Conservation (phyloP, 371 early-diverging fungal species). For the Mortierella sp. region DNA sequence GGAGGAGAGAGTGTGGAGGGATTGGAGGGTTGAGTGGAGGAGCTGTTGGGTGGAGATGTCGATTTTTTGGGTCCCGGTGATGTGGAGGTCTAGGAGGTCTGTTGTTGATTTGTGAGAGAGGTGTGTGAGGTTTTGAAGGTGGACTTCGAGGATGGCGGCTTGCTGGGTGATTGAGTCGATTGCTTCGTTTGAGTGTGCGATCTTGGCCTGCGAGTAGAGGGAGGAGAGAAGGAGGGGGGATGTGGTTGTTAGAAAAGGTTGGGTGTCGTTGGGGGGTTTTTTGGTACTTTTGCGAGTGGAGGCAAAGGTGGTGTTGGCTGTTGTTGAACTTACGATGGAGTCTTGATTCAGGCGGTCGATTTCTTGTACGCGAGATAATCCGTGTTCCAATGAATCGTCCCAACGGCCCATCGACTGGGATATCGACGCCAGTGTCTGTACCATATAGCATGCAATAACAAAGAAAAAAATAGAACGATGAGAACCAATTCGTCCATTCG, state of each 20-base stretch:
- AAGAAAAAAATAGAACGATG: neutral
- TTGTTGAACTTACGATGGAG: slow-evolving; percentile 3
- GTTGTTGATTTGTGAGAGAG: neutral
- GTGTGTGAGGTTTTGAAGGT: neutral
- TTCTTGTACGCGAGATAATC: slow-evolving; percentile 11
- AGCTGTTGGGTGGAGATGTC: neutral
- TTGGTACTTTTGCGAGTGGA: no score
- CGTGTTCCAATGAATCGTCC: slow-evolving; percentile 1
- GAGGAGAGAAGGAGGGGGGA: neutral
- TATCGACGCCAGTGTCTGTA: slow-evolving; percentile 9
- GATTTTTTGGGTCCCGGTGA: neutral
- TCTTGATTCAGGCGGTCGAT: slow-evolving; percentile 13
- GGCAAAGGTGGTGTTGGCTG: neutral
- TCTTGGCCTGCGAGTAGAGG: neutral
- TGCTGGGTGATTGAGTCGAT: neutral
- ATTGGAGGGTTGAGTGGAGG: neutral
- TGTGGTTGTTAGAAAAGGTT: neutral
- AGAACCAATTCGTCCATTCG: neutral
- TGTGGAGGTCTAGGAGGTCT: slow-evolving; percentile 13
- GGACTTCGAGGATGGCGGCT: neutral
- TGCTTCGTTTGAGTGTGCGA: slow-evolving; percentile 1
- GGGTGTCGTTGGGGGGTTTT: neutral
- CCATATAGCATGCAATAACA: neutral
- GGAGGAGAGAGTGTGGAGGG: neutral
- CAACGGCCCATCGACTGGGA: slow-evolving; percentile 12